These are phyloP conservation scores for Aureobasidium vineae DNA, from an alignment of 2,329 filamentous ascomycete species.

Conservation along the genomic window DNA sequence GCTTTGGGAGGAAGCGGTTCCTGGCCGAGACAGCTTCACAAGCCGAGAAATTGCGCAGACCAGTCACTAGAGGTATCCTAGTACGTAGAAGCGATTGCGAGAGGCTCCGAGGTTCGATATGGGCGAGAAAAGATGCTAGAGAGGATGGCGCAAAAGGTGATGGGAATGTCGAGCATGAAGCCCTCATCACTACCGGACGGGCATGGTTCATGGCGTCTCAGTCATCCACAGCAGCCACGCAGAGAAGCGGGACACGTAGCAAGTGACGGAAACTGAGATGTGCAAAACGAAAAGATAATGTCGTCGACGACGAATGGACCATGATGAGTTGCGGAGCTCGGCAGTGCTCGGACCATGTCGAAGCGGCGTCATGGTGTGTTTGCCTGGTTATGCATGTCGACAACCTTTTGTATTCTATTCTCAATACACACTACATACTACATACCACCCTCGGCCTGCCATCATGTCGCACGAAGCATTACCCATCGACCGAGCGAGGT, in stretches of 20 bases:
- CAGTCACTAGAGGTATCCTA: not conserved
- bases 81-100: not conserved
- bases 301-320: constrained; percentile 21
- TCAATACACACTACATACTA: not conserved
- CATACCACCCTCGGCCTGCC: not conserved
- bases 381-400: constrained; percentile 18
- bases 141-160: constrained; percentile 10
- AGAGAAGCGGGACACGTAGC: not conserved
- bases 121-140: not conserved
- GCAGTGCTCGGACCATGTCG: constrained; percentile 32
- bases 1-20: constrained; percentile 6
- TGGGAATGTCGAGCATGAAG: constrained; percentile 29
- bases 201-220: constrained; percentile 37
- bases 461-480: constrained; percentile 30
- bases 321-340: constrained; percentile 27
- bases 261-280: not conserved
- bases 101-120: not conserved
- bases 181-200: constrained; percentile 35
- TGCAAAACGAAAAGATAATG: not conserved
- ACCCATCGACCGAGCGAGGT: constrained; percentile 37
- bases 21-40: not conserved
- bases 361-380: constrained; percentile 22
- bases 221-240: constrained; percentile 15
- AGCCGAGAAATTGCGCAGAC: not conserved
- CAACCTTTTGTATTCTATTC: not conserved